A percentile compares a stretch with the other conserved stretches of the same genome.
These are phyloP conservation scores for Nasturtium officinale DNA, from an alignment of 345 rosid species.

Conservation along the genomic window DNA sequence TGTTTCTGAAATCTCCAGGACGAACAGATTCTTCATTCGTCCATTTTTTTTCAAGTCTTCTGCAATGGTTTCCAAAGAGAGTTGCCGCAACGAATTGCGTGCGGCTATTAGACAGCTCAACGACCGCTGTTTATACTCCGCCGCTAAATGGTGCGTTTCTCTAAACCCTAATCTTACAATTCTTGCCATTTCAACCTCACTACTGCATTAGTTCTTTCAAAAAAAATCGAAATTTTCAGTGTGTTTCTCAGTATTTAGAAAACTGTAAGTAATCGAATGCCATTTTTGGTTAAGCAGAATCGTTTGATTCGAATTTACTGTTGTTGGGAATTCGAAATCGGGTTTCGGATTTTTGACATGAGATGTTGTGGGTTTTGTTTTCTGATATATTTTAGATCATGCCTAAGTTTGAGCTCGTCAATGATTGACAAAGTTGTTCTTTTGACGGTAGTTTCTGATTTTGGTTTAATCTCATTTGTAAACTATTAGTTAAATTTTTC, in stretches of 20 bases:
- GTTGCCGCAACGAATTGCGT: conserved; percentile 77
- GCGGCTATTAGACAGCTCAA: conserved; percentile 78
- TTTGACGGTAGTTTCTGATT: conserved; percentile 1
- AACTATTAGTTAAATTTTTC: conserved; percentile 1
- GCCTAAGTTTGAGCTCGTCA: not conserved
- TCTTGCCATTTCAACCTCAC: conserved; percentile 19
- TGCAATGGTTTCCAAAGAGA: conserved; percentile 79
- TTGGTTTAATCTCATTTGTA: conserved; percentile 9
- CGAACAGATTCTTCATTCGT: conserved; percentile 23
- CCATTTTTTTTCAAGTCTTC: conserved; percentile 24
- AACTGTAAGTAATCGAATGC: not conserved
- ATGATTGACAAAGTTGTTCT: conserved; percentile 6
- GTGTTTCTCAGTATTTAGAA: no score
- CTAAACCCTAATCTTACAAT: conserved; percentile 51
- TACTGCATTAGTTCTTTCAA: not conserved
- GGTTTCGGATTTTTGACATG: not conserved
- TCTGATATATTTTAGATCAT: not conserved
- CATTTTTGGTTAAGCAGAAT: conserved; percentile 6
- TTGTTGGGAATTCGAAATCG: not conserved
- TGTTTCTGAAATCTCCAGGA: conserved; percentile 28
- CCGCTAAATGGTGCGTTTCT: conserved; percentile 75
- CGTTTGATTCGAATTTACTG: conserved; percentile 1
- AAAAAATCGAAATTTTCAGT: no score
- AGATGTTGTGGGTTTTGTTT: not conserved
- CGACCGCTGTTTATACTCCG: conserved; percentile 87